A percentile compares a stretch with the other conserved stretches of the same genome.
Conservation (phyloP, 441 rosid genomes). For the Adansonia madagascariensis region DNA sequence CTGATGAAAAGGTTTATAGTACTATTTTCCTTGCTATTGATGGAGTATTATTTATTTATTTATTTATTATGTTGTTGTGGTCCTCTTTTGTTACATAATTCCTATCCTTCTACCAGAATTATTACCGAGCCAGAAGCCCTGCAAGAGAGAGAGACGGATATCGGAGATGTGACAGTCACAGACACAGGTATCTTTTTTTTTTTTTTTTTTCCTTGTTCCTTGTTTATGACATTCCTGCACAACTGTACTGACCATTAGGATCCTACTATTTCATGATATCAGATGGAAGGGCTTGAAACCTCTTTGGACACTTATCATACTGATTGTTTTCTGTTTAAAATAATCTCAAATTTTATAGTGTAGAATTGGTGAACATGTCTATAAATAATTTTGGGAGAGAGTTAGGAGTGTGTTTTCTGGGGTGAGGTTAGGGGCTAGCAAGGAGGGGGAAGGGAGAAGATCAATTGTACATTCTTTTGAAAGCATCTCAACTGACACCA, state of each 20-base stretch:
- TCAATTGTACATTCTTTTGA: not conserved
- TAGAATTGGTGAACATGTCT: not conserved
- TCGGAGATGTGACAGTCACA: conserved; percentile 69
- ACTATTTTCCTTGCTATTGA: conserved; percentile 10
- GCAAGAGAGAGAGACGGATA: conserved; percentile 80
- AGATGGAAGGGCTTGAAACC: not conserved
- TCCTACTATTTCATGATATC: not conserved
- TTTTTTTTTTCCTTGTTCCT: not conserved
- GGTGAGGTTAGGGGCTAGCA: not conserved
- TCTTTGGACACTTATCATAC: not conserved
- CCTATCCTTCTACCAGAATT: conserved; percentile 50
- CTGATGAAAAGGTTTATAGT: conserved; percentile 61
- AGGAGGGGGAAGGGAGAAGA: not conserved
- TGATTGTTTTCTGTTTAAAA: not conserved
- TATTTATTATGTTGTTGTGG: not conserved
- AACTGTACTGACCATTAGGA: not conserved
- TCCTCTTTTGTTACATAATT: not conserved
- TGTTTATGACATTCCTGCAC: not conserved
- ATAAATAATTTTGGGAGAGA: not conserved
- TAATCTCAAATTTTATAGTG: not conserved
- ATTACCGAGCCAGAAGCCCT: conserved; percentile 76
- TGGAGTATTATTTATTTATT: too few species aligned
- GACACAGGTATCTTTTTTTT: conserved; percentile 55
- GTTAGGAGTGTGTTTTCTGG: not conserved
- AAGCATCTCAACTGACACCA: not conserved